Conservation (phyloP, 2,329 filamentous ascomycete species). For the Madurella mycetomatis region DNA sequence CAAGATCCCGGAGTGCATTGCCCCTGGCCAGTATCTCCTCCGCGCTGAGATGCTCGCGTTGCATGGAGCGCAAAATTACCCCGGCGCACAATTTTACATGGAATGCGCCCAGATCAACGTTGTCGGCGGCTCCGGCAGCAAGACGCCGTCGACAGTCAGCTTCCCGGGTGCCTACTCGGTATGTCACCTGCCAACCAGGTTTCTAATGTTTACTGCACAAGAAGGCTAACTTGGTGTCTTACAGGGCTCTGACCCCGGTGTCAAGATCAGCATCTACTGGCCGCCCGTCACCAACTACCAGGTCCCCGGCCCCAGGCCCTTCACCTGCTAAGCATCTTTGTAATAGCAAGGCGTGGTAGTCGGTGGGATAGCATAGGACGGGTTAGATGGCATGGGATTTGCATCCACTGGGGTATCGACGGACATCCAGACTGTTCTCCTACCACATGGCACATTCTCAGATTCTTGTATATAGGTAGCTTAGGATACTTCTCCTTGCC, state of each 20-base stretch:
- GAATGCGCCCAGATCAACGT: slow-evolving; percentile 27
- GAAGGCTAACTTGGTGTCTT: slow-evolving; percentile 1
- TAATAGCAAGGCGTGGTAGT: too few relatives aligned
- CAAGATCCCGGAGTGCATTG: slow-evolving; percentile 25
- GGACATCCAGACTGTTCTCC: too few relatives aligned
- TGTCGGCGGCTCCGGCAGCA: slow-evolving; percentile 23
- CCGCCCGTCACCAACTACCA: slow-evolving; percentile 24
- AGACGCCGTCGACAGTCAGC: slow-evolving; percentile 24
- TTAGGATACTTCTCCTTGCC: too few relatives aligned
- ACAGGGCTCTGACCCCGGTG: slow-evolving; percentile 23
- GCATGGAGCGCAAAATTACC: slow-evolving; percentile 23
- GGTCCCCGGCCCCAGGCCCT: slow-evolving; percentile 23
- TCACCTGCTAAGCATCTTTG: slow-evolving; percentile 20
- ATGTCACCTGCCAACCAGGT: neutral
- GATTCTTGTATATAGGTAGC: too few relatives aligned
- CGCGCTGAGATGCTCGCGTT: slow-evolving; percentile 26
- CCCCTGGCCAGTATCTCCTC: slow-evolving; percentile 25
- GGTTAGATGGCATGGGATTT: too few relatives aligned
- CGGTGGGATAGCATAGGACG: too few relatives aligned
- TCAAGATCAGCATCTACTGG: slow-evolving; percentile 27
- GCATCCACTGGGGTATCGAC: too few relatives aligned
- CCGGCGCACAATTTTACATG: slow-evolving; percentile 27
- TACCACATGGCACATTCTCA: too few relatives aligned
- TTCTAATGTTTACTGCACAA: neutral
- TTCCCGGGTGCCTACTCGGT: slow-evolving; percentile 26